Evolutionary conservation across 2,329 filamentous ascomycete genomes (phyloP).

Genomic region (Venturia pyrina): DNA sequence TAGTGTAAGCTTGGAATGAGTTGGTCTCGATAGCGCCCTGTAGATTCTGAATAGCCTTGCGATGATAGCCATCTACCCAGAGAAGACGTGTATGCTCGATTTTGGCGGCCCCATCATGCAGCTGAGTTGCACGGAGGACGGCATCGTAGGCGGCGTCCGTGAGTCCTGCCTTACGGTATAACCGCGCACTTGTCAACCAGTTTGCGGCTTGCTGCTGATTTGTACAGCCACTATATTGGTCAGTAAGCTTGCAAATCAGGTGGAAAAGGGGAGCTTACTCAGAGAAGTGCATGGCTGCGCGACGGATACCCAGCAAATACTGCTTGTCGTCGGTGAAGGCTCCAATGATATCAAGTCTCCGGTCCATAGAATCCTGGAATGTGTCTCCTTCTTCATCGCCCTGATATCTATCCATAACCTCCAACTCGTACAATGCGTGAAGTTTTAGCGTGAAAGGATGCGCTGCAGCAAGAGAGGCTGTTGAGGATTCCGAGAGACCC

Average conservation of each 20-base stretch:
- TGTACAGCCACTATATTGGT: conserved; percentile 42
- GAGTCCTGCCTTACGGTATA: conserved; percentile 77
- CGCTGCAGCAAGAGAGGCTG: conserved; percentile 70
- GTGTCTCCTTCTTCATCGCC: conserved; percentile 19
- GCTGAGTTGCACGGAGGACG: conserved; percentile 74
- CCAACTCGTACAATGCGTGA: conserved; percentile 80
- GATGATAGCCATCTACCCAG: conserved; percentile 87
- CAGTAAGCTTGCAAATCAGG: background rate
- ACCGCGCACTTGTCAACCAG: conserved; percentile 75
- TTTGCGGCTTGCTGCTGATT: conserved; percentile 67
- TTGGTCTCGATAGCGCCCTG: conserved; percentile 76
- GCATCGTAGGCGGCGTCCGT: conserved; percentile 87
- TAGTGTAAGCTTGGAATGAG: conserved; percentile 48
- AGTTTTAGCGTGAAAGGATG: conserved; percentile 62
- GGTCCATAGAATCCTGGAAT: conserved; percentile 49
- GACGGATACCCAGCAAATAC: conserved; percentile 74
- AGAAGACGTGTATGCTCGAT: conserved; percentile 90
- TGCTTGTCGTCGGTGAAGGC: conserved; percentile 90
- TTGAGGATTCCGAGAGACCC: conserved; percentile 65
- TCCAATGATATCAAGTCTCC: conserved; percentile 79
- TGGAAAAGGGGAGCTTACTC: conserved; percentile 36
- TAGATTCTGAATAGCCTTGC: conserved; percentile 88
- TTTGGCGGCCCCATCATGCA: conserved; percentile 77
- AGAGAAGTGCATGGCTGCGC: conserved; percentile 77
- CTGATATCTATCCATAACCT: conserved; percentile 41